Evolutionary conservation across 441 rosid species (phyloP).

Genomic region (Populus hybrid): DNA sequence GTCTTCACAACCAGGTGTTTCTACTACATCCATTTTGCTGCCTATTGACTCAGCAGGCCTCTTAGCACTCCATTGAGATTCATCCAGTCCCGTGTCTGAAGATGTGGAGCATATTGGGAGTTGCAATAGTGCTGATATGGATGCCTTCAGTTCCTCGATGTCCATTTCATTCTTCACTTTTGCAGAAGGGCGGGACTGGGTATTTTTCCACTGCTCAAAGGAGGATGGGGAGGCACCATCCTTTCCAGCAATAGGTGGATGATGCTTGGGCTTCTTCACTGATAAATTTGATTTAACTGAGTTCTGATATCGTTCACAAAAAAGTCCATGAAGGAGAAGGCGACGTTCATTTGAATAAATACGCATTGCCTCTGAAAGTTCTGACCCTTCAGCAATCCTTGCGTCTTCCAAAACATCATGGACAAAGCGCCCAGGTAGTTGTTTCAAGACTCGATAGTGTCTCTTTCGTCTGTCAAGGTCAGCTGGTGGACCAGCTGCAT

Average conservation of each 20-base stretch:
- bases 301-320: slow-evolving; percentile 31
- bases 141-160: slow-evolving; percentile 63
- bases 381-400: slow-evolving; percentile 56
- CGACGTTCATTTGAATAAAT: slow-evolving; percentile 84
- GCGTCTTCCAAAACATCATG: slow-evolving; percentile 66
- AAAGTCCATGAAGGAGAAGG: slow-evolving; percentile 60
- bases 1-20: slow-evolving; percentile 91
- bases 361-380: slow-evolving; percentile 58
- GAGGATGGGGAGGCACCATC: slow-evolving; percentile 35
- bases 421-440: slow-evolving; percentile 72
- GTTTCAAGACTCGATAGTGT: slow-evolving; percentile 80
- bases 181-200: slow-evolving; percentile 33
- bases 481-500: slow-evolving; percentile 41
- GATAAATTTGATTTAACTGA: slow-evolving; percentile 28
- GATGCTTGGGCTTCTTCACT: slow-evolving; percentile 48
- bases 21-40: slow-evolving; percentile 56
- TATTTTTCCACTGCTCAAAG: slow-evolving; percentile 51
- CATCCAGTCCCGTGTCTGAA: slow-evolving; percentile 51
- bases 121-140: slow-evolving; percentile 70
- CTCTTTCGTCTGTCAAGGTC: slow-evolving; percentile 64
- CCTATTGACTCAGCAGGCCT: slow-evolving; percentile 51
- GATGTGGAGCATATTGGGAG: slow-evolving; percentile 54
- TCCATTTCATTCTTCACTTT: slow-evolving; percentile 43
- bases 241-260: slow-evolving; percentile 25
- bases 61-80: slow-evolving; percentile 68